Evolutionary conservation across 2,329 filamentous ascomycete species (phyloP).

Genomic region (Fusarium scirpi): DNA sequence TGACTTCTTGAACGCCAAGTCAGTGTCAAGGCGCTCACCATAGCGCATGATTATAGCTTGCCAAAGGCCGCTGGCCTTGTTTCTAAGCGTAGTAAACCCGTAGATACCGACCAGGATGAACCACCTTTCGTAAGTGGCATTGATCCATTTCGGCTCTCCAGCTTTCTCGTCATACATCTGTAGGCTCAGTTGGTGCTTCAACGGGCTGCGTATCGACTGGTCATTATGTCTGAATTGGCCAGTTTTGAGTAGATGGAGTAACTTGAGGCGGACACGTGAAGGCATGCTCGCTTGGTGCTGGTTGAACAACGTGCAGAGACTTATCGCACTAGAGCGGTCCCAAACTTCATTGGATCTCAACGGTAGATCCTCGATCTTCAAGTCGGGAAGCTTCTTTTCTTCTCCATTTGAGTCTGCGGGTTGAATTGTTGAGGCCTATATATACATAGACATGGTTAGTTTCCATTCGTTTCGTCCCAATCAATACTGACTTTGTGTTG

Average conservation of each 20-base stretch:
- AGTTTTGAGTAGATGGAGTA: neutral
- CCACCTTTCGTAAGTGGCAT: slow-evolving; percentile 2
- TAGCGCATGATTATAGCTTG: neutral
- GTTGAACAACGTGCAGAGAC: neutral
- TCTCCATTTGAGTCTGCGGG: neutral
- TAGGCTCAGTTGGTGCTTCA: neutral
- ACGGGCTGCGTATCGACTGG: neutral
- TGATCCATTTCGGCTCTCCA: neutral
- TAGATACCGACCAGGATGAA: slow-evolving; percentile 4
- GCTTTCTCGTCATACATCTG: neutral
- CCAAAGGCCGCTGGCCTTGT: neutral
- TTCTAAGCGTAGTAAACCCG: neutral
- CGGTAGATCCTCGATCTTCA: neutral
- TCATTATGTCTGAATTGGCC: neutral
- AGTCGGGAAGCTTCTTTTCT: neutral
- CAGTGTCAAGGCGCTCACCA: neutral
- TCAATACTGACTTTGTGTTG: neutral
- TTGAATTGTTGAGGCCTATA: neutral
- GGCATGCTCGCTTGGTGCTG: slow-evolving; percentile 1
- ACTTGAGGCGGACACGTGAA: neutral
- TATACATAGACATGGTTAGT: neutral
- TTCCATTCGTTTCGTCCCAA: neutral
- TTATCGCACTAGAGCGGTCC: neutral
- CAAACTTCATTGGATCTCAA: neutral
- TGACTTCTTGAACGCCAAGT: neutral